Conservation (phyloP, 2,329 filamentous ascomycete genomes). For the Ophiostoma quercus region DNA sequence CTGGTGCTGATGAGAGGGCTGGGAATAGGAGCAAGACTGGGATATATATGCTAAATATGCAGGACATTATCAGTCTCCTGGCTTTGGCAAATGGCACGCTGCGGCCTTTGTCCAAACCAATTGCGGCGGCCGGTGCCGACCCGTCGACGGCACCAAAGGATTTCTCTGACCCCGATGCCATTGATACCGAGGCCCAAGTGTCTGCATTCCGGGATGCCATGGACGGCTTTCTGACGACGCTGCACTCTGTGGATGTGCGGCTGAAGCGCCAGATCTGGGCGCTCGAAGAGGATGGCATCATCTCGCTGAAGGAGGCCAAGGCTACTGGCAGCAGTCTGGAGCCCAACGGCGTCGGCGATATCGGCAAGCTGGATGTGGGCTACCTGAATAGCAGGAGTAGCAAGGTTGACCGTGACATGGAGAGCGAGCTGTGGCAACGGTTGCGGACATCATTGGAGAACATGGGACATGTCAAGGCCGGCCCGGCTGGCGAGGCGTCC, state of each 20-base stretch:
- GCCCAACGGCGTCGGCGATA: conserved; percentile 51
- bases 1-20: background rate
- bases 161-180: conserved; percentile 22
- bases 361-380: conserved; percentile 69
- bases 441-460: conserved; percentile 51
- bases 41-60: conserved; percentile 20
- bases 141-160: background rate
- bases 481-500: background rate
- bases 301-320: conserved; percentile 44
- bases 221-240: conserved; percentile 62
- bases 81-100: conserved; percentile 54
- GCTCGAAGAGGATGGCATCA: conserved; percentile 74
- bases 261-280: conserved; percentile 72
- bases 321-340: conserved; percentile 35
- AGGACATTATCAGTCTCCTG: conserved; percentile 45
- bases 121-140: conserved; percentile 19
- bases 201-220: conserved; percentile 55
- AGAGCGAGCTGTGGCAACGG: conserved; percentile 69
- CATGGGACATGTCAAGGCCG: conserved; percentile 25
- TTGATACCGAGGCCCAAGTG: conserved; percentile 44
- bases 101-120: conserved; percentile 53
- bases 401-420: conserved; percentile 76
- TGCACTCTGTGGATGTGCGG: conserved; percentile 69
- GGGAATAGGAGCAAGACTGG: background rate
- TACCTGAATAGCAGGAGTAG: conserved; percentile 84